phyloP scores from a whole-genome alignment of 768 basidiomycete genomes.

The Stropharia rugosoannulata region DNA sequence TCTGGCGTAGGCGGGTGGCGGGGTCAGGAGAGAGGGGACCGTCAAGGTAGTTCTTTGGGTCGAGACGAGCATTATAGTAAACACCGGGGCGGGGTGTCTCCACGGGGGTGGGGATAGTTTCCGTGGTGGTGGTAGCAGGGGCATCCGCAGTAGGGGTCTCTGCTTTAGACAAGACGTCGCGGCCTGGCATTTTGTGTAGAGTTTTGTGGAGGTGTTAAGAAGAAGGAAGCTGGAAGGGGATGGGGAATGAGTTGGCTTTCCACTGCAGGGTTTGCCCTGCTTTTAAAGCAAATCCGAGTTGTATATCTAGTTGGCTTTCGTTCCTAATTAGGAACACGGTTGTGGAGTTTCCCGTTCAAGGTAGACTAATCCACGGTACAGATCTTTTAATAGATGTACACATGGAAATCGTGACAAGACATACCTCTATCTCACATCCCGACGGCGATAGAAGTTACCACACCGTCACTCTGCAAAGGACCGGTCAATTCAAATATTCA shows the following conservation, averaged over 20 bases:
- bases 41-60: constrained; percentile 66
- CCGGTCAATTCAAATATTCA: background rate
- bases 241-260: background rate
- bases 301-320: background rate
- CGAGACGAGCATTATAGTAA: constrained; percentile 71
- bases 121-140: background rate
- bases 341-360: background rate
- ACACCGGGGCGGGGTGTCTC: constrained; percentile 4
- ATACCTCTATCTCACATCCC: constrained; percentile 9
- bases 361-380: background rate
- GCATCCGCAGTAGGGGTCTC: constrained; percentile 6
- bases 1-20: constrained; percentile 67
- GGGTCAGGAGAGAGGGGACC: constrained; percentile 68
- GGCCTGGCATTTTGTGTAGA: constrained; percentile 20
- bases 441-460: constrained; percentile 5
- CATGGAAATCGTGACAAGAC: constrained; percentile 2
- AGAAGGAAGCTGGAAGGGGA: constrained; percentile 1
- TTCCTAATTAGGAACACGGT: background rate
- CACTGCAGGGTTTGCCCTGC: background rate
- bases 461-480: background rate
- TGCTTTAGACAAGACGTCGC: constrained; percentile 21
- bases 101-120: background rate
- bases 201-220: background rate
- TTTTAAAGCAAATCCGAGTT: constrained; percentile 3
- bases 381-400: background rate